Evolutionary conservation across 163 green algal genomes (phyloP).

Genomic region (Volvox carteri): DNA sequence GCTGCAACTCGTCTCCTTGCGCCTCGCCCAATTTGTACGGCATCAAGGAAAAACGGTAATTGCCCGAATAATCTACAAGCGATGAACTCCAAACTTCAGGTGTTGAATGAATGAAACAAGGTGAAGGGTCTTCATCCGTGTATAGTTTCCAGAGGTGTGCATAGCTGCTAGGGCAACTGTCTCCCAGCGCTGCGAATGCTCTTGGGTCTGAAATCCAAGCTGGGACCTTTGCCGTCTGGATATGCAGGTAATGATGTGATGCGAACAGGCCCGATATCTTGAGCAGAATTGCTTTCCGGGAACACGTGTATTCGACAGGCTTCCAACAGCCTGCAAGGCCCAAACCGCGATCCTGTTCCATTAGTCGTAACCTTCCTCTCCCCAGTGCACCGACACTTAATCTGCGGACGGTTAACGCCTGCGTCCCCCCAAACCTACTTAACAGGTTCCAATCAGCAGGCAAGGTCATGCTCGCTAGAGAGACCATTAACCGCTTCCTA

Average conservation of each 20-base stretch:
- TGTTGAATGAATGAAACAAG: neutral
- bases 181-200: neutral
- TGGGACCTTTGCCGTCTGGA: neutral
- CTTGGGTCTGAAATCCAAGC: neutral
- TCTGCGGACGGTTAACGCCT: too few relatives aligned
- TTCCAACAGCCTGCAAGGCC: too few relatives aligned
- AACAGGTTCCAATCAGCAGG: too few relatives aligned
- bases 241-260: neutral
- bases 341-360: too few relatives aligned
- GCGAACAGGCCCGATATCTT: neutral
- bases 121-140: neutral
- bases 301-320: neutral
- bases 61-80: neutral
- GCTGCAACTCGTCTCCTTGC: neutral
- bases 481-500: too few relatives aligned
- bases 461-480: too few relatives aligned
- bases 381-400: neutral
- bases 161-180: neutral
- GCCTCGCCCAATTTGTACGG: neutral
- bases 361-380: neutral
- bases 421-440: too few relatives aligned
- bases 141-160: neutral
- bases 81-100: neutral
- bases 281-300: neutral
- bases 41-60: neutral